Evolutionary conservation across 352 stramenopile genomes (phyloP).

Genomic region (Pythium graminicola): DNA sequence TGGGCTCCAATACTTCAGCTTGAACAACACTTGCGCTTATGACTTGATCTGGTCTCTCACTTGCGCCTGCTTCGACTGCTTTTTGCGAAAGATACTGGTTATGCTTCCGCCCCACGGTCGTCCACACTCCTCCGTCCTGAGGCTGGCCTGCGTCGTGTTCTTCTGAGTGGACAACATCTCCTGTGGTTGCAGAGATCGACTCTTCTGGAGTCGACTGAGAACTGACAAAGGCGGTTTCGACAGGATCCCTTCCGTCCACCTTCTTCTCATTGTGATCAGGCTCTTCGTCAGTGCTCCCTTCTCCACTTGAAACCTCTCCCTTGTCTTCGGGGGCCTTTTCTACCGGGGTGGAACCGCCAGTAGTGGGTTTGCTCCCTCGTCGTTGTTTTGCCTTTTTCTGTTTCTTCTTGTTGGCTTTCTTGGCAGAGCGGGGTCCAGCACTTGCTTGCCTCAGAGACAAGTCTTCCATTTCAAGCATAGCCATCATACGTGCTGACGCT

Average conservation of each 20-base stretch:
- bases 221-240: background rate
- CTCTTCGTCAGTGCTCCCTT: slow-evolving; percentile 23
- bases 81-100: slow-evolving; percentile 25
- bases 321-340: slow-evolving; percentile 22
- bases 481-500: slow-evolving; percentile 66
- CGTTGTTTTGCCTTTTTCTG: slow-evolving; percentile 69
- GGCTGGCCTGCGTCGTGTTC: no score
- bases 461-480: slow-evolving; percentile 82
- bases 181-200: no score
- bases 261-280: background rate
- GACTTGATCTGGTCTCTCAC: background rate
- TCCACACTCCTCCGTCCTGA: slow-evolving; percentile 45
- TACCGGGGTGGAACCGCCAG: background rate
- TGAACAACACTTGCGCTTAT: no score
- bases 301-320: slow-evolving; percentile 6
- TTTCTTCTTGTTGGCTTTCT: slow-evolving; percentile 56
- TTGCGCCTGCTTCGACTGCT: slow-evolving; percentile 9
- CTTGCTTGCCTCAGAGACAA: slow-evolving; percentile 3
- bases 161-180: no score
- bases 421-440: slow-evolving; percentile 22
- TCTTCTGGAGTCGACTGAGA: no score
- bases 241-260: background rate
- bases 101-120: slow-evolving; percentile 66
- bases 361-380: slow-evolving; percentile 23
- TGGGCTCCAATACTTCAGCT: no score